Evolutionary conservation across 352 stramenopile species (phyloP).

Genomic region (Pythium plurisporium): DNA sequence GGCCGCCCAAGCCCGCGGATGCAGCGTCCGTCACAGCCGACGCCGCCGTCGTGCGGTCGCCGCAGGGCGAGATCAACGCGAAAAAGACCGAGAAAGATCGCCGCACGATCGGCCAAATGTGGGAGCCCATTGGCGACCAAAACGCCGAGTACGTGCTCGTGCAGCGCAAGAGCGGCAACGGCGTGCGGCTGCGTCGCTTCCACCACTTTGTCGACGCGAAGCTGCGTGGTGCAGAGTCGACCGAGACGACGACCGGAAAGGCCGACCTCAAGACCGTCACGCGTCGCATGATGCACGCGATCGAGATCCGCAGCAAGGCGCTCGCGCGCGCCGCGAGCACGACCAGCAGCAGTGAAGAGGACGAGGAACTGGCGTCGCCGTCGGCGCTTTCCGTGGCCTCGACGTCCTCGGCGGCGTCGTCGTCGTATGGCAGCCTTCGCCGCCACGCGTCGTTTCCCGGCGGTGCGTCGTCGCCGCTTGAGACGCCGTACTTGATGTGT

Average conservation of each 20-base stretch:
- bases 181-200: constrained; percentile 46
- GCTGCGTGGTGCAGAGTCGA: background rate
- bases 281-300: constrained; percentile 49
- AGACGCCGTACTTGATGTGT: constrained; percentile 65
- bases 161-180: constrained; percentile 44
- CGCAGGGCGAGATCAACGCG: constrained; percentile 1
- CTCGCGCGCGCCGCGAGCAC: background rate
- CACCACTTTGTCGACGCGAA: constrained; percentile 40
- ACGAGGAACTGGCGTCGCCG: background rate
- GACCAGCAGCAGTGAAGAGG: constrained; percentile 1
- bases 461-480: too few species aligned
- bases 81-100: constrained; percentile 13
- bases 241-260: background rate
- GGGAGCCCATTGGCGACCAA: constrained; percentile 69
- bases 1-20: background rate
- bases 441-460: too few species aligned
- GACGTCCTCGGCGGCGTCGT: background rate
- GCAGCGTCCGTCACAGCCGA: background rate
- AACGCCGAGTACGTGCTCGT: constrained; percentile 63
- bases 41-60: background rate
- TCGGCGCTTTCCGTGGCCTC: background rate
- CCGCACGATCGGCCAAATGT: constrained; percentile 48
- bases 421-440: background rate
- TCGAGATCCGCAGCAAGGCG: constrained; percentile 26
- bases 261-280: constrained; percentile 46